These are phyloP conservation scores for Mucor piriformis DNA, from an alignment of 371 early-diverging fungal genomes.

Conservation along the genomic window DNA sequence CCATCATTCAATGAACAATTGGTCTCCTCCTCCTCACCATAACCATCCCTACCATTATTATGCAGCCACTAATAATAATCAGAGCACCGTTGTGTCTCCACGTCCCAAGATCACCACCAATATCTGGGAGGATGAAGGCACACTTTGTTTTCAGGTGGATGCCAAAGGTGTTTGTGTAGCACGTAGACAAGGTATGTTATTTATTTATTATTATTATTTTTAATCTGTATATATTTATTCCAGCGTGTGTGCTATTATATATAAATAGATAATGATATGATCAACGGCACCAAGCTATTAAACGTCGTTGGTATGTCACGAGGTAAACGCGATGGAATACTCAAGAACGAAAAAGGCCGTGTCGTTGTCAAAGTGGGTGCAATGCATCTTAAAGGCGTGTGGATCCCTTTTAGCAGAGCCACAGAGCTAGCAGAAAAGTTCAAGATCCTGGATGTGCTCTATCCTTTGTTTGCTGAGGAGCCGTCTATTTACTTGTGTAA, in stretches of 20 bases:
- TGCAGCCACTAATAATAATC: background rate
- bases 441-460: constrained; percentile 70
- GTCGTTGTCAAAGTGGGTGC: constrained; percentile 85
- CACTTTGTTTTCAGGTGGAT: constrained; percentile 81
- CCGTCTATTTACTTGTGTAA: constrained; percentile 45
- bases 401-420: constrained; percentile 77
- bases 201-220: constrained; percentile 5
- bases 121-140: constrained; percentile 84
- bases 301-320: constrained; percentile 88
- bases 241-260: constrained; percentile 1
- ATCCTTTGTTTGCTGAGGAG: constrained; percentile 78
- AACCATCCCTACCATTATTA: background rate
- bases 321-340: constrained; percentile 86
- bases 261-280: constrained; percentile 72
- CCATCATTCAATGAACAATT: background rate
- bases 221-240: constrained; percentile 9
- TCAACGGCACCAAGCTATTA: constrained; percentile 86
- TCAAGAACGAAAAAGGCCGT: constrained; percentile 84
- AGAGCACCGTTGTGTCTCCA: constrained; percentile 24
- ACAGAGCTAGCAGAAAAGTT: constrained; percentile 70
- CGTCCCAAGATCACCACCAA: constrained; percentile 73
- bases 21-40: background rate
- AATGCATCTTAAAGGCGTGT: constrained; percentile 90
- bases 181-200: constrained; percentile 68
- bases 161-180: constrained; percentile 79